Base-by-base conservation (phyloP, 768 basidiomycete species). In the Infundibulicybe gibba region DNA sequence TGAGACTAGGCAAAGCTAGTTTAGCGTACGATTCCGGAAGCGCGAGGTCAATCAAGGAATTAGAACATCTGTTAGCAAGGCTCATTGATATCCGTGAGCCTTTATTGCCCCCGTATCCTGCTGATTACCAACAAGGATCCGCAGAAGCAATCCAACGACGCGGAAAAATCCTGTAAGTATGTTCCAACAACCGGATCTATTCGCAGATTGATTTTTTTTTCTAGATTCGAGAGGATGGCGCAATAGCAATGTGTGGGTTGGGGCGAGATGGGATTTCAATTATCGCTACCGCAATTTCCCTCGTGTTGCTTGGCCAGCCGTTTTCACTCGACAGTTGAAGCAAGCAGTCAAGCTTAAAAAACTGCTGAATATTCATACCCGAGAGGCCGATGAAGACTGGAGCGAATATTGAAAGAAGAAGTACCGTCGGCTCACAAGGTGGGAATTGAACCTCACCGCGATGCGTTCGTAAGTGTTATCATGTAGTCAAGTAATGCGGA, bases 201-300 rank as follows among this genome's bases (percentile, higher is more conserved):
- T 31, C 12, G n/a, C 2, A 5, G 37, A 6, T 10, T 6, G 37
- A 12, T 31, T 50, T 39, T 49, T 32, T 14, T 30, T 15, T 34
- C 1, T 55, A 90, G 87, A 21, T 49, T 88, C 42, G 80, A 83
- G 57, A 89, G 88, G 2, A 87, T 90, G 79, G 38, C 69, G 0
- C 90, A 92, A 54, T 86, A 87, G 1, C 80, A 84, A 10, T 91
- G 89, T 56, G 89, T 93, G 5, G 88, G 89, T 2, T 87, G 86
- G 83, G 91, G 91, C 1, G 91, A 94, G 57, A 91, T 92, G 47
- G 90, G 91, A 0, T n/a, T 75, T 90, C 11, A 90, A 93, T 51
- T 91, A 89, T 54, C 87, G 90, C 61, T 90, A 92, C 62, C 80
- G 87, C 63, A 75, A 81, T 51, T 87, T 88, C 0, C 87, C 89